A percentile compares a stretch with the other conserved stretches of the same genome.
phyloP scores from a whole-genome alignment of 768 basidiomycete species.

The Russula brevipes region DNA sequence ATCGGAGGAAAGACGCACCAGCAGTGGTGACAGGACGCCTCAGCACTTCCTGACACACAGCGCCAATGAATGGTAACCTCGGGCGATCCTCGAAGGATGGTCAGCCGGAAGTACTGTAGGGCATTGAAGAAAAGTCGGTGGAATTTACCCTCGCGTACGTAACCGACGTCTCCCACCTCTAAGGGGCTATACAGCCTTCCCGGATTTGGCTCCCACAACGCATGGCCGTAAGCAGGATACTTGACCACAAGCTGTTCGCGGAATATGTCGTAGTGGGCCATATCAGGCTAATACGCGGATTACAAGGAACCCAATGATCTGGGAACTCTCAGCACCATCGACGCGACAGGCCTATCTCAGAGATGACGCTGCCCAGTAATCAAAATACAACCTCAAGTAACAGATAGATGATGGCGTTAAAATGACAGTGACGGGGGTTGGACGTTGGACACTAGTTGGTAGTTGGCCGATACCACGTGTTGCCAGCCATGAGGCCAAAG shows the following conservation, averaged over 20 bases:
- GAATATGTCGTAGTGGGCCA: constrained; percentile 20
- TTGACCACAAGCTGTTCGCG: constrained; percentile 4
- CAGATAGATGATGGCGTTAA: too few relatives aligned
- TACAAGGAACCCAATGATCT: too few relatives aligned
- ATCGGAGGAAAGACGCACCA: not conserved
- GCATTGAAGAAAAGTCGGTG: constrained; percentile 23
- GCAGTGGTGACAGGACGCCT: not conserved
- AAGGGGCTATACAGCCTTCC: constrained; percentile 6
- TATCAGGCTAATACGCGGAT: not conserved
- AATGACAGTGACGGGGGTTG: too few relatives aligned
- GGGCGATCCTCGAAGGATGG: constrained; percentile 3
- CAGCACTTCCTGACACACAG: not conserved
- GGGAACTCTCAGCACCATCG: too few relatives aligned
- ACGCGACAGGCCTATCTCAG: too few relatives aligned
- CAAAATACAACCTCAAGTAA: too few relatives aligned
- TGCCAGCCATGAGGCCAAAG: too few relatives aligned
- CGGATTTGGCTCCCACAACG: constrained; percentile 24
- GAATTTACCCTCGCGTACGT: constrained; percentile 20
- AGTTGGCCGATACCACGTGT: too few relatives aligned
- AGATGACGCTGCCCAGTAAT: too few relatives aligned
- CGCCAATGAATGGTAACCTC: not conserved
- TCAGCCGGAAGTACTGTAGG: constrained; percentile 1
- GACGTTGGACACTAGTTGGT: too few relatives aligned
- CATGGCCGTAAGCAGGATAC: constrained; percentile 11
- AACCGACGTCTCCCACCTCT: constrained; percentile 26